phyloP scores from a whole-genome alignment of 257 asterid genomes.

The Lycium ferocissimum region DNA sequence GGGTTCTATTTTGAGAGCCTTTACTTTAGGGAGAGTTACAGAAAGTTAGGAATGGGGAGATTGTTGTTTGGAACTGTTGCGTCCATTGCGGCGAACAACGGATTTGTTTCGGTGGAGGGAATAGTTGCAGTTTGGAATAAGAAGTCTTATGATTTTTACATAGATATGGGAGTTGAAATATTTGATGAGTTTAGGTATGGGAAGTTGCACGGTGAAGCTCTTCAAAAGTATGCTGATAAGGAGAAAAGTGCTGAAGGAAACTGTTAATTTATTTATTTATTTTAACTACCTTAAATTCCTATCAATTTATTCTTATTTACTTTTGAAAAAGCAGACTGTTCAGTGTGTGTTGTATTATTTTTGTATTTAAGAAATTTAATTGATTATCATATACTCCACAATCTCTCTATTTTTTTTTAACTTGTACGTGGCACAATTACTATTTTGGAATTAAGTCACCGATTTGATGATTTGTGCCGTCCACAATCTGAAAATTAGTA shows the following conservation, averaged over 20 bases:
- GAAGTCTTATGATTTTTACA: not conserved
- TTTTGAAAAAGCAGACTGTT: not conserved
- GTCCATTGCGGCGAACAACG: not conserved
- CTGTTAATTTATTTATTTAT: not conserved
- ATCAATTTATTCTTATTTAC: not conserved
- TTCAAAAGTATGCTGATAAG: not conserved
- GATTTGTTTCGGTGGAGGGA: not conserved
- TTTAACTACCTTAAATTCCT: not conserved
- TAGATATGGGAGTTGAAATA: not conserved
- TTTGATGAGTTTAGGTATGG: not conserved
- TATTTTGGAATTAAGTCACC: no score
- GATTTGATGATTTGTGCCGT: no score
- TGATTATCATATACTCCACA: no score
- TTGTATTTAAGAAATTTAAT: not conserved
- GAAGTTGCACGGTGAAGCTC: not conserved
- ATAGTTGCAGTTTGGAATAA: slow-evolving; percentile 23
- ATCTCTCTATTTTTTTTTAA: no score
- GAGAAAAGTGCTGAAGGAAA: not conserved
- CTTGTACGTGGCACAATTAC: no score
- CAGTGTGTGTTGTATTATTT: not conserved
- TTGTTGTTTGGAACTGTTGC: not conserved
- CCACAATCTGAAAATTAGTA: no score
- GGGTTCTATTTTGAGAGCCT: not conserved
- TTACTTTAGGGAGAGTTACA: not conserved
- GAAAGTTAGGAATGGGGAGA: slow-evolving; percentile 12